Evolutionary conservation across 352 stramenopile genomes (phyloP).

Genomic region (Globisporangium cystogenes): DNA sequence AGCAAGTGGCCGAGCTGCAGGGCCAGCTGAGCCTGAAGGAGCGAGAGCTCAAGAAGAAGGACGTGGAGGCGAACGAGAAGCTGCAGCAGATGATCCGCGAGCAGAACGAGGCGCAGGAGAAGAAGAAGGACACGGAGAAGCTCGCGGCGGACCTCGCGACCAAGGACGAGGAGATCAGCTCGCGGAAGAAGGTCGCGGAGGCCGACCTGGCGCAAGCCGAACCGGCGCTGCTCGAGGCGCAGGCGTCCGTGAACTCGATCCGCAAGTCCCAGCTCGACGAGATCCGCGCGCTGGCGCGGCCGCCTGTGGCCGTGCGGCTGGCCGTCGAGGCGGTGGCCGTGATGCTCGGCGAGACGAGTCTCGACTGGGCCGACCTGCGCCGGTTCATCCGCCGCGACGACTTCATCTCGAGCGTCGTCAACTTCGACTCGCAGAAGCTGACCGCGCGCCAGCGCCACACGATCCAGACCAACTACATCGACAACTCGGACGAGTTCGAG

Average conservation of each 20-base stretch:
- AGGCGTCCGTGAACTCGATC: slow-evolving; percentile 97
- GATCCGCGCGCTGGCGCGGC: slow-evolving; percentile 94
- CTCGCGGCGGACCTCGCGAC: slow-evolving; percentile 93
- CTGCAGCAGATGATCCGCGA: slow-evolving; percentile 98
- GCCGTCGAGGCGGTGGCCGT: slow-evolving; percentile 97
- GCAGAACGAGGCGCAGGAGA: slow-evolving; percentile 96
- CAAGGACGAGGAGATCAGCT: slow-evolving; percentile 95
- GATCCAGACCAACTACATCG: slow-evolving; percentile 95
- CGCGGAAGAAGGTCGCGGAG: slow-evolving; percentile 93
- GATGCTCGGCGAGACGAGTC: slow-evolving; percentile 96
- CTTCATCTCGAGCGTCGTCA: slow-evolving; percentile 99
- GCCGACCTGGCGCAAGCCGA: slow-evolving; percentile 97
- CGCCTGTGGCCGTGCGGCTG: slow-evolving; percentile 95
- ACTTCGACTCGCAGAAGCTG: slow-evolving; percentile 98
- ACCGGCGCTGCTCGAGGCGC: slow-evolving; percentile 94
- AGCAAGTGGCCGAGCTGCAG: slow-evolving; percentile 93
- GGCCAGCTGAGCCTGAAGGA: slow-evolving; percentile 93
- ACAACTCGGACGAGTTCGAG: slow-evolving; percentile 87
- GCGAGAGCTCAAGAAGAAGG: slow-evolving; percentile 94
- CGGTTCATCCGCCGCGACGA: slow-evolving; percentile 97
- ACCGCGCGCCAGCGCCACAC: slow-evolving; percentile 92
- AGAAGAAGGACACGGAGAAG: slow-evolving; percentile 95
- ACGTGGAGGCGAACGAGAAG: slow-evolving; percentile 96
- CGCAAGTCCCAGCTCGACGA: slow-evolving; percentile 99
- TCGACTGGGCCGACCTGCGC: slow-evolving; percentile 97